These are phyloP conservation scores for Russula griseocarnosa DNA, from an alignment of 768 basidiomycete genomes.

Conservation along the genomic window DNA sequence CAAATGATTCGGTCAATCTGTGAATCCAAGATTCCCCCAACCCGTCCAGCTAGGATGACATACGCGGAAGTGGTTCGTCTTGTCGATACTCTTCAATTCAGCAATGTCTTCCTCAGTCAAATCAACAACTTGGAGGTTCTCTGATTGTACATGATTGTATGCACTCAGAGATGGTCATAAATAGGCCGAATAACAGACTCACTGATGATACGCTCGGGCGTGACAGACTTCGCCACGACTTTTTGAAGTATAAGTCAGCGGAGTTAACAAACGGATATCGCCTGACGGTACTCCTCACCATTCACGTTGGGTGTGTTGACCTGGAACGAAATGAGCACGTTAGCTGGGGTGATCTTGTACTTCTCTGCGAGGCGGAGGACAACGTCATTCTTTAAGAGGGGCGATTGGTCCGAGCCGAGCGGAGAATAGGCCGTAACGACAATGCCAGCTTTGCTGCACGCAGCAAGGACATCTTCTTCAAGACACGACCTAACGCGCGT, in stretches of 20 bases:
- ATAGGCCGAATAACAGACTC: conserved; percentile 26
- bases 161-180: background rate
- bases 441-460: conserved; percentile 62
- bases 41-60: conserved; percentile 64
- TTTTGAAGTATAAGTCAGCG: conserved; percentile 3
- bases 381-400: conserved; percentile 56
- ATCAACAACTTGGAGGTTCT: conserved; percentile 58
- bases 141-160: conserved; percentile 32
- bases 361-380: conserved; percentile 61
- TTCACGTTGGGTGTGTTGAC: conserved; percentile 59
- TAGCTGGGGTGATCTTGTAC: conserved; percentile 56
- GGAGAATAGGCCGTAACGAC: conserved; percentile 75
- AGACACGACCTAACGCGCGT: conserved; percentile 50
- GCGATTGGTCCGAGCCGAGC: conserved; percentile 67
- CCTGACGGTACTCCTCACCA: conserved; percentile 34
- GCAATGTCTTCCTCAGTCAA: conserved; percentile 57
- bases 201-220: conserved; percentile 57
- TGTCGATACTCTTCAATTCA: conserved; percentile 55
- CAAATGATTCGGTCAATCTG: conserved; percentile 35
- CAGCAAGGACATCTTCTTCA: conserved; percentile 61
- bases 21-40: conserved; percentile 59
- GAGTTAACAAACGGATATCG: conserved; percentile 27
- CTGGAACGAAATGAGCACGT: conserved; percentile 67
- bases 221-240: conserved; percentile 79
- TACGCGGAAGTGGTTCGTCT: conserved; percentile 58